Evolutionary conservation across 371 early-diverging fungal genomes (phyloP).

Genomic region (Syncephalis plumigaleata): DNA sequence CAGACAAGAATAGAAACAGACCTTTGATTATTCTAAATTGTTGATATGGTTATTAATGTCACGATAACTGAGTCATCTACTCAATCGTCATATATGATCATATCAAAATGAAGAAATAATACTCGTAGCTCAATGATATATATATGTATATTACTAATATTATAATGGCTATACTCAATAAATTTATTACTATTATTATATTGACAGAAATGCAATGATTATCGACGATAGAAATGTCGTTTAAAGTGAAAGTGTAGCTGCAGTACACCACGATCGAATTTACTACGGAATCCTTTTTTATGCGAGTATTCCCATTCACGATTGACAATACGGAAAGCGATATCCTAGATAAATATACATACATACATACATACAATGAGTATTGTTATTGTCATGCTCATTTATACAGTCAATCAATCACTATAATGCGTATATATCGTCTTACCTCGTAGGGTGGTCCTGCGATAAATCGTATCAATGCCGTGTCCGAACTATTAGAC

Average conservation of each 20-base stretch:
- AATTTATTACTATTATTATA: too few relatives aligned
- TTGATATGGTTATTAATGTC: too few relatives aligned
- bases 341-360: slow-evolving; percentile 23
- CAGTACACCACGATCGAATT: slow-evolving; percentile 81
- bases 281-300: slow-evolving; percentile 77
- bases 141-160: too few relatives aligned
- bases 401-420: too few relatives aligned
- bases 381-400: too few relatives aligned
- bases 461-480: slow-evolving; percentile 72
- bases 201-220: slow-evolving; percentile 6
- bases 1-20: too few relatives aligned
- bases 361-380: not conserved
- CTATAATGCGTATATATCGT: not conserved
- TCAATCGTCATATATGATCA: too few relatives aligned
- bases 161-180: too few relatives aligned
- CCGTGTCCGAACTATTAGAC: slow-evolving; percentile 41
- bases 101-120: too few relatives aligned
- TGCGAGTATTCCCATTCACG: slow-evolving; percentile 90
- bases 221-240: slow-evolving; percentile 62
- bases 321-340: slow-evolving; percentile 88
- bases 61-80: too few relatives aligned
- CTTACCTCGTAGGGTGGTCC: slow-evolving; percentile 77
- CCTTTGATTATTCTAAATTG: too few relatives aligned
- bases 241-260: slow-evolving; percentile 90
- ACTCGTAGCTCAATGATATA: too few relatives aligned